Base-by-base conservation (phyloP, 2,329 filamentous ascomycete species). In the Sordariomycetes sp. region DNA sequence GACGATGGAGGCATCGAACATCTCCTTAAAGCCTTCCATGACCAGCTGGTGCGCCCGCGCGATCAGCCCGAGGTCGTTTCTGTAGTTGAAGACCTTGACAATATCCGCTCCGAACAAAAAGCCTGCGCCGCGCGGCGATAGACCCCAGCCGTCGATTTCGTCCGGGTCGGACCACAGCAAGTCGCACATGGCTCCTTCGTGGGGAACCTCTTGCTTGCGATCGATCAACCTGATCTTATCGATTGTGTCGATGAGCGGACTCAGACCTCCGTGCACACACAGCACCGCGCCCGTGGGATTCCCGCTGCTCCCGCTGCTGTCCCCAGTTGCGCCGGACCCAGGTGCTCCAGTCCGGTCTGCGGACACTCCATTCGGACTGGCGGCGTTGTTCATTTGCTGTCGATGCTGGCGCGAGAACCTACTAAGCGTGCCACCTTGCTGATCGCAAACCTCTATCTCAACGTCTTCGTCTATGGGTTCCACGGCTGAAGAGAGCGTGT, bases 1-100 rank as follows among this genome's bases (percentile, higher is more conserved):
- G 27, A 96, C 92, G 43, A 98, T 95, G 31, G 80, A 86, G 11
- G 79, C 82, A 53, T 94, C 86, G 51, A 96, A 98, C 88, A 96
- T 96, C 57, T 96, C 92, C 63, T 96, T 96, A 60, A 95, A 98
- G 0, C 92, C 92, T 57, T 98, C 92, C 92, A 96, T 98, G 43
- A 98, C 92, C 16, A 98, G 77, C 58, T 98, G 92, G 54, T 98
- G 92, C 1, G 92, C 92, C 36, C 92, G 78, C 14, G 90, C 92
- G 44, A 98, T 92, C 34, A 98, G 71, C 16, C 82, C 86, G 19
- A 98, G 72, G 51, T 94, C 86, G 56, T 98, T 98, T 38, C 79
- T 76, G 59, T 95, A 82, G 61, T 96, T 98, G 66, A 98, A 98
- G 43, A 80, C 79, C 50, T 92, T 93, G 50, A 96, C 90, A 38